phyloP scores from a whole-genome alignment of 768 basidiomycete species.

The Suillus discolor region DNA sequence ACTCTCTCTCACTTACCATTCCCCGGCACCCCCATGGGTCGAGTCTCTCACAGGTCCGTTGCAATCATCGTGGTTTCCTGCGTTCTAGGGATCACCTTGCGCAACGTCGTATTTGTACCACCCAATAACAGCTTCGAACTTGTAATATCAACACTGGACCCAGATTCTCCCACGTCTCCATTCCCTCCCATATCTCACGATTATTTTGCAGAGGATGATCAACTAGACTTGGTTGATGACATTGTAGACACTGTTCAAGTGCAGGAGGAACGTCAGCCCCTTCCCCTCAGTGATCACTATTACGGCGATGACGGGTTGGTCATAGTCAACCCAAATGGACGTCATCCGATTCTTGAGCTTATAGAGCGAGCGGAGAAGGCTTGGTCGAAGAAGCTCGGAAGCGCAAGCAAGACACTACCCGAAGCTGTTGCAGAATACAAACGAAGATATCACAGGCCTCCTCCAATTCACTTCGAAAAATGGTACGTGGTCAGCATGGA shows the following conservation, averaged over 20 bases:
- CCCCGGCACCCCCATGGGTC: not conserved
- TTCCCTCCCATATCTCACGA: not conserved
- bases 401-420: constrained; percentile 39
- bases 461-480: constrained; percentile 45
- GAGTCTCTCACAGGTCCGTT: constrained; percentile 4
- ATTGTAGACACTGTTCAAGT: not conserved
- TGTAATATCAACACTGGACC: not conserved
- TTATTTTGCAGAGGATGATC: not conserved
- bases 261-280: not conserved
- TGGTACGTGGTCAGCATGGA: constrained; percentile 32
- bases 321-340: constrained; percentile 35
- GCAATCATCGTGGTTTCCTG: constrained; percentile 1
- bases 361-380: constrained; percentile 36
- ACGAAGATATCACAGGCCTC: constrained; percentile 34
- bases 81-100: constrained; percentile 4
- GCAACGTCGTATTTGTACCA: not conserved
- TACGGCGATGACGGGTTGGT: constrained; percentile 33
- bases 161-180: not conserved
- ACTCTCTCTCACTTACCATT: not conserved
- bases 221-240: not conserved
- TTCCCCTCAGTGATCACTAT: constrained; percentile 20
- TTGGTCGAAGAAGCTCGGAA: constrained; percentile 38
- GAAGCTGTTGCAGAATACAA: constrained; percentile 43
- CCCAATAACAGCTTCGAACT: not conserved
- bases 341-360: constrained; percentile 48